Percentiles rank a stretch among this genome's conserved stretches.
Conservation (phyloP, 441 rosid species). For the Croton laevigatus region DNA sequence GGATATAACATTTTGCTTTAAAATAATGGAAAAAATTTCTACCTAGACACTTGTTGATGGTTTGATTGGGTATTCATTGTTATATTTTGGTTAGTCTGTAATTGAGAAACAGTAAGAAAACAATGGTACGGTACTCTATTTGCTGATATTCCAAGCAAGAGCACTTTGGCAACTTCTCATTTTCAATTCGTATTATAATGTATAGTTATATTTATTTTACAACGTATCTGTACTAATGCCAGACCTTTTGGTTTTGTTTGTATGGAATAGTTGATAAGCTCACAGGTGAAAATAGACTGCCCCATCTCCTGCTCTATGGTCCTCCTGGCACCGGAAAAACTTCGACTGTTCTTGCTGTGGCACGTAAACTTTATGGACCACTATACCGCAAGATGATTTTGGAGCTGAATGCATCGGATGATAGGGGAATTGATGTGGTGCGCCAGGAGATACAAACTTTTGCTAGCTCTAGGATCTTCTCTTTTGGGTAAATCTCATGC, state of each 20-base stretch:
- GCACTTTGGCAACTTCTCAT: not conserved
- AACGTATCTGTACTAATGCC: not conserved
- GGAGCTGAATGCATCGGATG: constrained; percentile 95
- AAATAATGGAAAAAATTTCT: not conserved
- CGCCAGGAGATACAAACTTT: constrained; percentile 92
- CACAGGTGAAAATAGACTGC: constrained; percentile 89
- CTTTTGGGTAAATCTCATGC: constrained; percentile 49
- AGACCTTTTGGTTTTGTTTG: not conserved
- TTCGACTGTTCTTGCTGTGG: constrained; percentile 91
- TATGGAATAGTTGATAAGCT: constrained; percentile 72
- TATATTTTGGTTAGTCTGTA: not conserved
- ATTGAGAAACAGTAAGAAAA: not conserved
- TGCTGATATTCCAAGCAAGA: not conserved
- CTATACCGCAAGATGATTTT: constrained; percentile 88
- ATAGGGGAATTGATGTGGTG: constrained; percentile 92
- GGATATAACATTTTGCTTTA: not conserved
- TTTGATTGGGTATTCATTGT: not conserved
- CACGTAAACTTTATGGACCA: constrained; percentile 85
- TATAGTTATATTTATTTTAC: not conserved
- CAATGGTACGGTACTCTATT: not conserved
- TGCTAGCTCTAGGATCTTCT: constrained; percentile 96
- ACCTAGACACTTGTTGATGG: not conserved
- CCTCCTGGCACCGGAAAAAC: constrained; percentile 99
- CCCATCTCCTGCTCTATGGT: constrained; percentile 87
- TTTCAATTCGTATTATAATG: not conserved